phyloP scores from a whole-genome alignment of 139 green algal genomes.

The Chlorella vulgaris region DNA sequence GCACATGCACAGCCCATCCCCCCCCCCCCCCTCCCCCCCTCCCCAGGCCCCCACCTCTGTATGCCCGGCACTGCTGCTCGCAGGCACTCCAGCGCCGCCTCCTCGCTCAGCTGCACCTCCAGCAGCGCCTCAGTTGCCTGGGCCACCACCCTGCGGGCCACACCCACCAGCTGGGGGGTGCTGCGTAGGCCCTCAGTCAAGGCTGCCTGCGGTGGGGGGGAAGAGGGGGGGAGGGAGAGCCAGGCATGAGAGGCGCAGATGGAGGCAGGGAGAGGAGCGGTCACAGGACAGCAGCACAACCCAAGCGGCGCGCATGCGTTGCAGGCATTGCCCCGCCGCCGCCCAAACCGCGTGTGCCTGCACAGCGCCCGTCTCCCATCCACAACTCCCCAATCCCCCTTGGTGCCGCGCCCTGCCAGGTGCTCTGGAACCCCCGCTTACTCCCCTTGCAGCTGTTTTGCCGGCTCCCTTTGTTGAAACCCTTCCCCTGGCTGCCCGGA shows the following conservation, averaged over 20 bases:
- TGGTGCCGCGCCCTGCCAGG: too few species aligned
- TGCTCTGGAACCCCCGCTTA: too few species aligned
- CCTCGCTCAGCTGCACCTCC: slow-evolving; percentile 64
- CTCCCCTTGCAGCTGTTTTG: too few species aligned
- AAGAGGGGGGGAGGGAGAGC: not conserved
- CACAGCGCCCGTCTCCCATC: too few species aligned
- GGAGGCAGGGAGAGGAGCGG: not conserved
- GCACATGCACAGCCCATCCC: not conserved
- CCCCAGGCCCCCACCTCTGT: slow-evolving; percentile 12
- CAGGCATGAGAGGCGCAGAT: not conserved
- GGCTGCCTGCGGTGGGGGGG: slow-evolving; percentile 12
- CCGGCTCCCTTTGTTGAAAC: too few species aligned
- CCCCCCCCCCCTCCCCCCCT: not conserved
- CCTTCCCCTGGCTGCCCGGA: not conserved
- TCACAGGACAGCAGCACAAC: too few species aligned
- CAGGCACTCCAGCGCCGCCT: slow-evolving; percentile 37
- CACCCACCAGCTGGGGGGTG: slow-evolving; percentile 7
- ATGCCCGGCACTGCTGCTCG: slow-evolving; percentile 34
- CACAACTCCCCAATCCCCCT: too few species aligned
- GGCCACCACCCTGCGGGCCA: slow-evolving; percentile 36
- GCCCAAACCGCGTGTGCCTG: too few species aligned
- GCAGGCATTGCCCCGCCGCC: too few species aligned
- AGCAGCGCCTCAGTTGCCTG: slow-evolving; percentile 59
- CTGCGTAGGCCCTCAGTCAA: slow-evolving; percentile 30
- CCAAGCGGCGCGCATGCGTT: too few species aligned